Conservation (phyloP, 2,329 filamentous ascomycete species). For the Penicillium sp. region DNA sequence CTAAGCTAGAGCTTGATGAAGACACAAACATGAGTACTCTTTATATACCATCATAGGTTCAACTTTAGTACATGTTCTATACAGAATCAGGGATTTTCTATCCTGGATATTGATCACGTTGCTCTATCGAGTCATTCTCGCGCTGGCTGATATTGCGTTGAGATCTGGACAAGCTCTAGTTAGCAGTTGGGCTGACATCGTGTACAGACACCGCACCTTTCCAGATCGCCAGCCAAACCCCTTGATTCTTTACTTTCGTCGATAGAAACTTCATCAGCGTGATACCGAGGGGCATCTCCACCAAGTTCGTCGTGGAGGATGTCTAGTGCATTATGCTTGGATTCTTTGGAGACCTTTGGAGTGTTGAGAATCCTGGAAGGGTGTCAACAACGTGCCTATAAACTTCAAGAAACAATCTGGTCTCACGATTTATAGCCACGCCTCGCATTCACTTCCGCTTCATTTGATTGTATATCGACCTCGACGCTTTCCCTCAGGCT, state of each 20-base stretch:
- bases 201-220: constrained; percentile 14
- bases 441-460: constrained; percentile 20
- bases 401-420: not conserved
- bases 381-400: not conserved
- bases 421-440: constrained; percentile 24
- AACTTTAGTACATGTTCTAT: too few species aligned
- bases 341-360: constrained; percentile 23
- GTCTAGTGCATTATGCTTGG: constrained; percentile 28
- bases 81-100: too few species aligned
- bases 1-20: not conserved
- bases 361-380: constrained; percentile 16
- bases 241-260: constrained; percentile 13
- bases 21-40: not conserved
- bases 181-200: not conserved
- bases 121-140: not conserved
- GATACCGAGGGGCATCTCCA: constrained; percentile 18
- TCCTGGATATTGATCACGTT: not conserved
- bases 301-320: constrained; percentile 22
- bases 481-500: constrained; percentile 11
- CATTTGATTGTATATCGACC: constrained; percentile 8
- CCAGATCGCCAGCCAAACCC: constrained; percentile 16
- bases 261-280: constrained; percentile 6
- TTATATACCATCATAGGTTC: not conserved
- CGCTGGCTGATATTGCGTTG: constrained; percentile 7
- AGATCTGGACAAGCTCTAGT: constrained; percentile 9